These are phyloP conservation scores for Phytopythium litorale DNA, from an alignment of 352 stramenopile genomes.

Conservation along the genomic window DNA sequence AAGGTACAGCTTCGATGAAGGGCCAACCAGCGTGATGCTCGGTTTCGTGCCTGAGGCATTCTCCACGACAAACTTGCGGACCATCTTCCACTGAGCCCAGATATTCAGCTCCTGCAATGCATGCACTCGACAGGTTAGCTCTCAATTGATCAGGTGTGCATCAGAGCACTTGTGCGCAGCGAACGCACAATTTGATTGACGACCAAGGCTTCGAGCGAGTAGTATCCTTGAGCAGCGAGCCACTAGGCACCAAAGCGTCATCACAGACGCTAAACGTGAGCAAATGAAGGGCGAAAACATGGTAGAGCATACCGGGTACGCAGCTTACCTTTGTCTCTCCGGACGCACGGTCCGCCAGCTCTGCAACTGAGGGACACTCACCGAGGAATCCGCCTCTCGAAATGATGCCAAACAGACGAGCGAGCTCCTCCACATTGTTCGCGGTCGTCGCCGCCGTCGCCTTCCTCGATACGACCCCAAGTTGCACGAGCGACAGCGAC, in stretches of 20 bases:
- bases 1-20: constrained; percentile 48
- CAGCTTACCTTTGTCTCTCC: constrained; percentile 38
- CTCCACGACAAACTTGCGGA: constrained; percentile 17
- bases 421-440: constrained; percentile 15
- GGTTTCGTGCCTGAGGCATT: not conserved
- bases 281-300: not conserved
- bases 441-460: not conserved
- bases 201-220: constrained; percentile 57
- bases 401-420: constrained; percentile 47
- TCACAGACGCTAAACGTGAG: not conserved
- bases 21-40: constrained; percentile 36
- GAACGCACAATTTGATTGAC: constrained; percentile 72
- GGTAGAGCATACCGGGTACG: not conserved
- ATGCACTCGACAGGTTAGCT: not conserved
- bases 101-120: constrained; percentile 59
- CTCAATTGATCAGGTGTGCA: not conserved
- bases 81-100: constrained; percentile 50
- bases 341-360: constrained; percentile 34
- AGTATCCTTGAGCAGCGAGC: constrained; percentile 57
- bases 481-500: constrained; percentile 36
- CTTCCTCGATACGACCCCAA: constrained; percentile 13
- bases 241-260: constrained; percentile 28
- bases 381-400: constrained; percentile 51
- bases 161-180: not conserved
- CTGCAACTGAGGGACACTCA: constrained; percentile 26